Evolutionary conservation across 768 basidiomycete genomes (phyloP), one percentile per base, ranked within the genome.

Genomic region (Pisolithus tinctorius): DNA sequence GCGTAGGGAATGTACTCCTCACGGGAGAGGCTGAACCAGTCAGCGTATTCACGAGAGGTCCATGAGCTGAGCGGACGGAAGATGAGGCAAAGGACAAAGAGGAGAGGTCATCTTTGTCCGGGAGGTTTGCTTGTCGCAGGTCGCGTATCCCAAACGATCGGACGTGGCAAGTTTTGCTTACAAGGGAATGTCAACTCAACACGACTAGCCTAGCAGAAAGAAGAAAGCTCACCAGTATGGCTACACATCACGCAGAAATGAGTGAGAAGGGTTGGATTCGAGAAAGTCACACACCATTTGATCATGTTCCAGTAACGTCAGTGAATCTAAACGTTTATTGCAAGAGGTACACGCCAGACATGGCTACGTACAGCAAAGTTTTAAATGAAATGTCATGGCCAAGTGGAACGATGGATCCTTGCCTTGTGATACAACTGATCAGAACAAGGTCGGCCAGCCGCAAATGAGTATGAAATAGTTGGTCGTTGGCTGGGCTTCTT

Each of bases 261-360:
- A 47, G 45, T 45, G 43, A 50, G 49, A 45, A 29, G 34, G 40
- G 48, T 37, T 34, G 9, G 27, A 38, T 25, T 23, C 25, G 34
- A 47, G 30, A 14, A 52, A 26, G n/a, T n/a, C 23, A 63, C 81
- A 49, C 55, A 88, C 91, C 77, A 88, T 73, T 62, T 85, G 77
- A 60, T 93, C 81, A 63, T 94, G 92, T 65, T 94, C 92, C 6
- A 92, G 72, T 23, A 94, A 73, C 17, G 79, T 79, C 50, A 79
- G 70, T 0, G 90, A 88, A 62, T 92, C 90, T 13, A 94, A 74
- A 34, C 88, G 74, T 65, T 88, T 90, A 60, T 76, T 80, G 64
- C 92, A 94, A 11, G 69, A 73, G 49, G 74, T 83, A 63, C 92
- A 94, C 16, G 84, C 75, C 41, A 94, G 74, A 71, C 92, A 94